Evolutionary conservation across 768 basidiomycete genomes (phyloP), one percentile per base, ranked within the genome.

Genomic region (Amanita muscaria): DNA sequence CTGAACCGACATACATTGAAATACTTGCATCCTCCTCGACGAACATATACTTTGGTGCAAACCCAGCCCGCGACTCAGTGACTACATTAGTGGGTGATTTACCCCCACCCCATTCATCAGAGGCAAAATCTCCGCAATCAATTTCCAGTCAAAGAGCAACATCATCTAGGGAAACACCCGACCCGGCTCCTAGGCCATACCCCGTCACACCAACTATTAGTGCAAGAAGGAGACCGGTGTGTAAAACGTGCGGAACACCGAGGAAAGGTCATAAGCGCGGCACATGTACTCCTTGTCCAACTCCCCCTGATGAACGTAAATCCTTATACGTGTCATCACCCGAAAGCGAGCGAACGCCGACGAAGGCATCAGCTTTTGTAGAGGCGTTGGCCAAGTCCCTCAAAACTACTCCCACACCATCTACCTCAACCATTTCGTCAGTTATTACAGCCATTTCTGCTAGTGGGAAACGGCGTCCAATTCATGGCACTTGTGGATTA

Each of bases 1-100:
- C 15, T 14, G 23, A 15, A n/a, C 1, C n/a, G 4, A 14, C 43
- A 19, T 25, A 8, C 11, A 3, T 19, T n/a, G 22, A 11, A 40
- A 24, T 19, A 3, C 31, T 15, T 4, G 10, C 8, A 7, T 23
- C 8, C 5, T 18, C 35, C 10, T 36, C 35, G 35, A 36, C 35
- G 18, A 36, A 36, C 15, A 18, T 2, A 8, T 25, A 12, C 8
- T 21, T n/a, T 8, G 38, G 15, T n/a, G 35, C 32, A 4, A n/a
- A 2, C 12, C 43, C n/a, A 4, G 16, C 33, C 12, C 34, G 33
- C 23, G 14, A 15, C 21, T 42, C 43, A 15, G 14, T 36, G 1
- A 15, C 43, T 29, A 44, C 44, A 11, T 35, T 45, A n/a, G 36
- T 45, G 7, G 44, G 29, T 14, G 44, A 45, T 27, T 38, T 34